Evolutionary conservation across 2,329 filamentous ascomycete genomes (phyloP), one percentile per base, ranked within the genome.

Genomic region (Aureobasidium subglaciale): DNA sequence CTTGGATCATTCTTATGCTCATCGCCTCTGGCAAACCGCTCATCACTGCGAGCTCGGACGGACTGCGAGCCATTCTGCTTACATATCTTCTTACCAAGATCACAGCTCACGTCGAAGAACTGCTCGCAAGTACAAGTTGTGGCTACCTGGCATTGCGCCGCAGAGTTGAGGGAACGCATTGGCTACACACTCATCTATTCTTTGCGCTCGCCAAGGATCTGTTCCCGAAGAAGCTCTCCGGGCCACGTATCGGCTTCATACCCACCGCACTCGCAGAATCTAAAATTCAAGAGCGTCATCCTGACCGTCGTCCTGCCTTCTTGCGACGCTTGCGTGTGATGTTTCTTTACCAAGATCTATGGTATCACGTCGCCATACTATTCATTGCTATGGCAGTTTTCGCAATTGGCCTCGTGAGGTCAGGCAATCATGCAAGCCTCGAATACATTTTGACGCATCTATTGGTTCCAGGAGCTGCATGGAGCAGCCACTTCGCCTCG

Each of bases 401-500:
- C 40, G 10, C 62, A 62, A 82, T 1, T 56, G 65, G 2, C 81
- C 81, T 60, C 74, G 82, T 48, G 78, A 79, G 60, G 66, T 80
- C 32, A 78, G 75, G 2, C 69, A 81, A 20, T 69, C 76, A 5
- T 69, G 72, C 10, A 67, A 75, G 15, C 68, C 81, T 13, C 63
- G 78, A 45, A 10, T 45, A 37, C 24, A 29, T 55, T 32, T 24
- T 55, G 9, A 55, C 50, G 10, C 75, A 75, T 60, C 69, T 85
- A 4, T 64, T 85, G 35, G 82, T 80, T 0, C 80, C 84, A 63
- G 80, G 79, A 8, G 81, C 79, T 68, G 85, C 82, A 81, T 81
- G 81, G 20, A 54, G 50, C 34, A 46, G 30, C 18, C 43, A 55
- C 15, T 41, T 54, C 3, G 55, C 55, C 5, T 40, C 53, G 13